Evolutionary conservation across 73 alveolate genomes (phyloP), one percentile per base, ranked within the genome.

Genomic region (Paramecium sonneborni): DNA sequence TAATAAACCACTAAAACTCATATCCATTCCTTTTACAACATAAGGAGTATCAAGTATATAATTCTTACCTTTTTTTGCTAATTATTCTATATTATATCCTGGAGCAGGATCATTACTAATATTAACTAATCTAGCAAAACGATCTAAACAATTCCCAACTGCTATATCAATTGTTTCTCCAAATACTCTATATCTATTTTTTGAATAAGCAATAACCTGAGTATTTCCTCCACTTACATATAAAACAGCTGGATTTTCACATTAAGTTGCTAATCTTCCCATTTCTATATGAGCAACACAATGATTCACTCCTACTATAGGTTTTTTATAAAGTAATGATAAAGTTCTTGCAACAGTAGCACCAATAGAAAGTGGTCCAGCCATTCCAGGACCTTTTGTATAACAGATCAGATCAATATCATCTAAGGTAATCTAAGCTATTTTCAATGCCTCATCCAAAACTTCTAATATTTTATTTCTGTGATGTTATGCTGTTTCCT

Each of bases 321-420:
- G 99, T 38, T 95, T 97, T 46, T 97, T 96, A 88, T 97, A 97
- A 88, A 98, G 89, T 86, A 95, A 97, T 76, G 98, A 92, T 35
- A 98, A 93, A 6, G 99, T 98, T 92, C 99, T 94, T 35, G 96
- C 96, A 26, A 98, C 99, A 48, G 97, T 74, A 3, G 99, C 99
- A 7, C 99, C 99, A 9, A 98, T 99, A 15, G 97, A 84, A 37
- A 98, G 92, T 3, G 99, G 99, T 58, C 93, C 97, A 11, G 99
- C 99, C 99, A 98, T 98, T 57, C 99, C 99, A 39, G 99, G 99
- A 0, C 99, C 99, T 95, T 98, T 98, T 68, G 99, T 98, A 82
- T 98, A 98, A 43, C 99, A 95, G 84, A 97, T 93, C 67, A 97
- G 76, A 69, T 26, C 96, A 41, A 98, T 96, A 52, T 98, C 98